Evolutionary conservation across 345 rosid species (phyloP), one percentile per base, ranked within the genome.

Genomic region (Citropsis articulata): DNA sequence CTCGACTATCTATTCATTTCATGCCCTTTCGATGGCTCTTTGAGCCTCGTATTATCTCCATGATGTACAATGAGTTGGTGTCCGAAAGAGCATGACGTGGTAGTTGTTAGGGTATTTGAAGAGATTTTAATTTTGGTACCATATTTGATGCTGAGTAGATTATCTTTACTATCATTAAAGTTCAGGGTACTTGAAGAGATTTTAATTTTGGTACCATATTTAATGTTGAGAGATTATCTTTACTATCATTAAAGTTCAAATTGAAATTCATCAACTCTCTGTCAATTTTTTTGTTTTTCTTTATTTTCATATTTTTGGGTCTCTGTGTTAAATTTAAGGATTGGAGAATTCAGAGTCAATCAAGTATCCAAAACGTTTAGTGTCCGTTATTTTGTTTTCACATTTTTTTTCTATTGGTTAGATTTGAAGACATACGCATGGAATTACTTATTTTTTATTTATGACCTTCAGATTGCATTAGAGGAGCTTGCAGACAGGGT

Each of bases 401-500:
- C 16, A 24, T 27, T 70, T 70, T 21, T 70, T 22, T 4, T 22
- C 9, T 22, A 48, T 62, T 27, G 5, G 38, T 27, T 62, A 28
- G 62, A 21, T 63, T 62, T 61, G 2, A 28, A 7, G 31, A 24
- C 28, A 61, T 10, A 10, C 28, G 30, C 5, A 50, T 22, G 50
- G 33, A 66, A 66, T 13, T 9, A 33, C 50, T 13, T 66, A 12
- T 53, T 64, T 30, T 65, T 30, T 19, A 53, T 48, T 81, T 35
- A 19, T 57, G 68, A 48, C 59, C 55, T 25, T 75, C 81, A 96
- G 99, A 88, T 91, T 77, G 97, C 99, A 72, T 88, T 96, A 16
- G 98, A 96, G 87, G 97, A 91, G 86, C 97, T 96, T 73, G 97
- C 99, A 36, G 98, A 94, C 79, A 91, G 95, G 87, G 97, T 87